Evolutionary conservation across 192 early-diverging fungal genomes (phyloP).

Genomic region (Coemansia reversa): DNA sequence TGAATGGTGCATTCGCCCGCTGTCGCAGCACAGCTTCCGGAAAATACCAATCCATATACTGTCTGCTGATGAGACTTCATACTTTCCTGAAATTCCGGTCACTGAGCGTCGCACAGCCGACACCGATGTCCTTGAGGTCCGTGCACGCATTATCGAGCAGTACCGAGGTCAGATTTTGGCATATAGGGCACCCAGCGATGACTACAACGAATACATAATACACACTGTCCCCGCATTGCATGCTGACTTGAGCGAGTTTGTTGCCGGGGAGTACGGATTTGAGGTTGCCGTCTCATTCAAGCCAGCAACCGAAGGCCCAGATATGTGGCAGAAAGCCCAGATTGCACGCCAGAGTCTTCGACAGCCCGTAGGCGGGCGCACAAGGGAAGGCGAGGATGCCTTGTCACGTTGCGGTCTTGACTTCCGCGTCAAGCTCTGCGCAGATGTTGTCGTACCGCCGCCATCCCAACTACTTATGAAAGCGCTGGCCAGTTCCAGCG

Average conservation of each 20-base stretch:
- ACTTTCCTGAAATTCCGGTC: slow-evolving; percentile 29
- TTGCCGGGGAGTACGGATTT: slow-evolving; percentile 47
- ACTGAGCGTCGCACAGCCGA: slow-evolving; percentile 1
- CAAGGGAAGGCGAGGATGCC: slow-evolving; percentile 26
- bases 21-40: slow-evolving; percentile 25
- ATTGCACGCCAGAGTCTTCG: slow-evolving; percentile 48
- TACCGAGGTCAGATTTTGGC: slow-evolving; percentile 36
- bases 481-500: slow-evolving; percentile 4
- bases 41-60: slow-evolving; percentile 20
- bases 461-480: slow-evolving; percentile 8
- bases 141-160: slow-evolving; percentile 19
- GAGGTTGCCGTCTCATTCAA: slow-evolving; percentile 35
- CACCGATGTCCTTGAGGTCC: slow-evolving; percentile 3
- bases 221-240: slow-evolving; percentile 27
- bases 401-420: slow-evolving; percentile 45
- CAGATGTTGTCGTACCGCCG: slow-evolving; percentile 19
- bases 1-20: slow-evolving; percentile 49
- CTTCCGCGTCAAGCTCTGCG: slow-evolving; percentile 44
- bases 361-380: slow-evolving; percentile 23
- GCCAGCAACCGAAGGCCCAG: slow-evolving; percentile 13
- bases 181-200: slow-evolving; percentile 12
- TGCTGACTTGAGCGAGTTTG: slow-evolving; percentile 38
- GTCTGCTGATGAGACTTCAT: slow-evolving; percentile 19
- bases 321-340: slow-evolving; percentile 53
- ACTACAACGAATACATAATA: slow-evolving; percentile 26